Evolutionary conservation across 192 early-diverging fungal genomes (phyloP).

Genomic region (Linnemannia zychae): DNA sequence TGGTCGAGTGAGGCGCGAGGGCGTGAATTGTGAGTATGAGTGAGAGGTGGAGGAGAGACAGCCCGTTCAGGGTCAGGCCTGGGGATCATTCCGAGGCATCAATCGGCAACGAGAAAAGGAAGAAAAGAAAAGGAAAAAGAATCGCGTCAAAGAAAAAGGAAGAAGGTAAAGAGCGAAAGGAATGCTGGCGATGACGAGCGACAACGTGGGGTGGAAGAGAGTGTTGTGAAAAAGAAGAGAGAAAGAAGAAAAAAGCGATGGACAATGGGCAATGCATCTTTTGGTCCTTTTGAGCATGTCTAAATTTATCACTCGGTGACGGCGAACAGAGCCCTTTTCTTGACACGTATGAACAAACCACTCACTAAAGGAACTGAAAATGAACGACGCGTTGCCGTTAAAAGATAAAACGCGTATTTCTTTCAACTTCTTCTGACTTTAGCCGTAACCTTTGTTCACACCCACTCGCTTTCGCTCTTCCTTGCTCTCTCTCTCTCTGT

Average conservation of each 20-base stretch:
- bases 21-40: not conserved
- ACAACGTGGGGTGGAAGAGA: not conserved
- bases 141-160: not conserved
- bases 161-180: not conserved
- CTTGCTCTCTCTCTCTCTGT: too few species aligned
- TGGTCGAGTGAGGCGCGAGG: not conserved
- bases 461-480: too few species aligned
- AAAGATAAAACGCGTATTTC: too few species aligned
- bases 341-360: not conserved
- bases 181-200: not conserved
- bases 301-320: slow-evolving; percentile 1
- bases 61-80: slow-evolving; percentile 44
- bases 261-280: not conserved
- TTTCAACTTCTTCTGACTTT: too few species aligned
- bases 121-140: not conserved
- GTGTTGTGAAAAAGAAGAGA: not conserved
- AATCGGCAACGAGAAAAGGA: not conserved
- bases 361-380: not conserved
- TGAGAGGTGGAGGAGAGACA: slow-evolving; percentile 18
- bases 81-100: slow-evolving; percentile 44
- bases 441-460: too few species aligned
- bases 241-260: not conserved
- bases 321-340: not conserved
- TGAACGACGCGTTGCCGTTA: not conserved
- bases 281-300: not conserved